phyloP scores from a whole-genome alignment of 2,329 filamentous ascomycete species.

The Aspergillus latus region DNA sequence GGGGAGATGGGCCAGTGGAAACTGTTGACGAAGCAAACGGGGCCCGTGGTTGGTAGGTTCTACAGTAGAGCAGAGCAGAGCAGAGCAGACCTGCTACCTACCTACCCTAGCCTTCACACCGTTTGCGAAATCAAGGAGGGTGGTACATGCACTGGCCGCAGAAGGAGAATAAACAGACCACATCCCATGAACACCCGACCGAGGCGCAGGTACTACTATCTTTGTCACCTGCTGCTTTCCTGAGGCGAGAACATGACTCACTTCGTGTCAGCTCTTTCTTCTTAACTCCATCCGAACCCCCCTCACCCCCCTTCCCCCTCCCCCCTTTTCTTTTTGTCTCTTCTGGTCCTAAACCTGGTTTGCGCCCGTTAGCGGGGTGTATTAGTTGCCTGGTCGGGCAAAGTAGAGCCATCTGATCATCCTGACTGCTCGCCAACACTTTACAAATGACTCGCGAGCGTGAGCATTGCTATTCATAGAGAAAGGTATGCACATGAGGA shows the following conservation, averaged over 20 bases:
- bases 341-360: slow-evolving; percentile 1
- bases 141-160: slow-evolving; percentile 20
- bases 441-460: slow-evolving; percentile 21
- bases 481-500: neutral
- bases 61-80: slow-evolving; percentile 11
- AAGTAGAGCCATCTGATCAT: slow-evolving; percentile 20
- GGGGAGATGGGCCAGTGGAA: slow-evolving; percentile 12
- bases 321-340: neutral
- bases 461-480: slow-evolving; percentile 14
- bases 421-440: slow-evolving; percentile 2
- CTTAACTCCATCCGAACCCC: neutral
- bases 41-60: slow-evolving; percentile 13
- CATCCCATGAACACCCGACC: slow-evolving; percentile 25
- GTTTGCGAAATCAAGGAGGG: slow-evolving; percentile 20
- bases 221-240: slow-evolving; percentile 27
- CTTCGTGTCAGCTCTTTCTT: slow-evolving; percentile 18
- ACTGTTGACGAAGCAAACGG: slow-evolving; percentile 8
- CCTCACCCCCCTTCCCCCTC: neutral
- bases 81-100: slow-evolving; percentile 3
- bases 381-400: slow-evolving; percentile 23
- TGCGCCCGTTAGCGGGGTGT: slow-evolving; percentile 12
- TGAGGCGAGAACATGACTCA: slow-evolving; percentile 27
- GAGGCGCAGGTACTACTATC: slow-evolving; percentile 23
- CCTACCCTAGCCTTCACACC: neutral
- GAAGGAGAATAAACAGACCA: slow-evolving; percentile 22